phyloP scores from a whole-genome alignment of 352 stramenopile species.

The Phytophthora hibernalis region DNA sequence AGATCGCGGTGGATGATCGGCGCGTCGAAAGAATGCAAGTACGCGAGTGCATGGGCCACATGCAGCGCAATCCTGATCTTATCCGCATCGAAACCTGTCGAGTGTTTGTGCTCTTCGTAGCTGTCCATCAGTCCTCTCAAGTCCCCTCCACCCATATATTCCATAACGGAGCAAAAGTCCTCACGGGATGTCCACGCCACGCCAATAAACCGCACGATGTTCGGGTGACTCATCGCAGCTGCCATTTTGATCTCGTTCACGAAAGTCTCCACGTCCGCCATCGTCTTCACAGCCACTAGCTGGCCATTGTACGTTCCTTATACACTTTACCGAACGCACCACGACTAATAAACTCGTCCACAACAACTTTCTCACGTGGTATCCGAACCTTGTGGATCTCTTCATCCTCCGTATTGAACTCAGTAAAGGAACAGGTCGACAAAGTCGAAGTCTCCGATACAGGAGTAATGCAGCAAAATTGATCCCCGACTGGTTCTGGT shows the following conservation, averaged over 20 bases:
- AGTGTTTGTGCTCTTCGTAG: constrained; percentile 46
- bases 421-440: constrained; percentile 8
- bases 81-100: constrained; percentile 46
- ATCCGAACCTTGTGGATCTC: constrained; percentile 62
- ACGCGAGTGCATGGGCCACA: constrained; percentile 45
- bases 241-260: constrained; percentile 78
- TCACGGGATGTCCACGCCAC: constrained; percentile 55
- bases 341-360: constrained; percentile 54
- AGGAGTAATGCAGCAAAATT: constrained; percentile 9
- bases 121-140: constrained; percentile 57
- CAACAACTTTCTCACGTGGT: constrained; percentile 50
- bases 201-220: constrained; percentile 64
- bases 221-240: constrained; percentile 28
- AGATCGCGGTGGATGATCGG: constrained; percentile 36
- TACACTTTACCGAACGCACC: constrained; percentile 70
- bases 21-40: constrained; percentile 49
- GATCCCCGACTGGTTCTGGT: background rate
- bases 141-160: constrained; percentile 36
- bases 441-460: constrained; percentile 17
- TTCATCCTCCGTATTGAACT: constrained; percentile 31
- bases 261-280: constrained; percentile 58
- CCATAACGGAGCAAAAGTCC: constrained; percentile 53
- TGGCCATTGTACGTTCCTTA: constrained; percentile 56
- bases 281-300: constrained; percentile 71
- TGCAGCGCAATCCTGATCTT: constrained; percentile 55